These are phyloP conservation scores for Cicer pinnatifidum DNA, from an alignment of 306 rosid genomes.

Conservation along the genomic window DNA sequence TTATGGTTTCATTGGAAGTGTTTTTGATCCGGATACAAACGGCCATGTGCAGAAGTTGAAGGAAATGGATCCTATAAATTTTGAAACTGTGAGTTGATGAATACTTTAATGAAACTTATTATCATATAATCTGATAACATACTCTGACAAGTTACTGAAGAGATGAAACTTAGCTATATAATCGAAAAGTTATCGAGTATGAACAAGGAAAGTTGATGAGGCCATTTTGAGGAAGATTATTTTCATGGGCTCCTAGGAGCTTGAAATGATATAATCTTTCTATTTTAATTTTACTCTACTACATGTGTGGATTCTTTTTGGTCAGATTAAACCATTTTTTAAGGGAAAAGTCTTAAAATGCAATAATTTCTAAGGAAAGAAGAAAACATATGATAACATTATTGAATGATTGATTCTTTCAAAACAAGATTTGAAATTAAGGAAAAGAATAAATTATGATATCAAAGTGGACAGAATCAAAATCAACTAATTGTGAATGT, in stretches of 20 bases:
- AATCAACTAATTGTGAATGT: neutral
- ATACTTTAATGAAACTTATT: conserved; percentile 46
- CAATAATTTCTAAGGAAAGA: neutral
- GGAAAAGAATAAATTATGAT: conserved; percentile 9
- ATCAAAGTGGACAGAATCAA: conserved; percentile 19
- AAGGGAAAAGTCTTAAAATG: neutral
- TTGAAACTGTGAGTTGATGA: conserved; percentile 78
- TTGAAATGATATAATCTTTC: conserved; percentile 15
- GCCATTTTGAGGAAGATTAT: conserved; percentile 10
- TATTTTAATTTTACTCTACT: conserved; percentile 8
- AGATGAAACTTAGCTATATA: conserved; percentile 28
- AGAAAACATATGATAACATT: neutral
- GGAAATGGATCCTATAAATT: conserved; percentile 96
- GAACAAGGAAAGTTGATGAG: conserved; percentile 21
- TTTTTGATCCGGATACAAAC: conserved; percentile 80
- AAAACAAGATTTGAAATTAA: conserved; percentile 13
- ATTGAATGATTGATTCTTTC: conserved; percentile 14
- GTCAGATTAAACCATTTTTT: neutral
- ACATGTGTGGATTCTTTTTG: neutral
- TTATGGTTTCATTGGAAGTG: conserved; percentile 88
- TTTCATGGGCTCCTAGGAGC: conserved; percentile 4
- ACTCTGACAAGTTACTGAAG: conserved; percentile 11
- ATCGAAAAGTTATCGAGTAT: neutral
- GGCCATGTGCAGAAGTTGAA: conserved; percentile 81
- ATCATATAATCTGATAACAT: conserved; percentile 28